phyloP scores from a whole-genome alignment of 345 rosid species.

The Adansonia digitata region DNA sequence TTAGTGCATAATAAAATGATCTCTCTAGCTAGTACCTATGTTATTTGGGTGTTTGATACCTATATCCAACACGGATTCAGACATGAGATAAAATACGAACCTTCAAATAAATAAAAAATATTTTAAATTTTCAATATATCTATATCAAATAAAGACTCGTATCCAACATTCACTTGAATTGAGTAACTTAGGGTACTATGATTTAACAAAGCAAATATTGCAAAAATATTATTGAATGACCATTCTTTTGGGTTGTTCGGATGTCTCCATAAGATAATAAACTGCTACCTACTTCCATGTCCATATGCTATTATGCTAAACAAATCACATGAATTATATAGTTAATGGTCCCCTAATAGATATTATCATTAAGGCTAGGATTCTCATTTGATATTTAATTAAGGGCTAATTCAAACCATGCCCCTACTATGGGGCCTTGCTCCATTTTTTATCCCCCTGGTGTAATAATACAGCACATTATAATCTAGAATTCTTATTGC shows the following conservation, averaged over 20 bases:
- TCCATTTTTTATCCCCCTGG: conserved; percentile 15
- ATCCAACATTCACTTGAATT: too few relatives aligned
- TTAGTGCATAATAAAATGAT: background rate
- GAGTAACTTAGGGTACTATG: too few relatives aligned
- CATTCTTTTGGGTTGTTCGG: background rate
- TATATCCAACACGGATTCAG: too few relatives aligned
- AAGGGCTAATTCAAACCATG: conserved; percentile 10
- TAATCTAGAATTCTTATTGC: background rate
- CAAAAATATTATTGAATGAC: background rate
- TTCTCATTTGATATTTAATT: background rate
- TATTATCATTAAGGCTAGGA: conserved; percentile 3
- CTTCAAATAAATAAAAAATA: too few relatives aligned
- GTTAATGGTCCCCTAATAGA: conserved; percentile 18
- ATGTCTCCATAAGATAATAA: background rate
- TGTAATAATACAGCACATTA: background rate
- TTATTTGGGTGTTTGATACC: too few relatives aligned
- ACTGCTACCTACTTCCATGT: conserved; percentile 2
- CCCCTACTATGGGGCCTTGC: conserved; percentile 1
- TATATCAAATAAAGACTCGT: too few relatives aligned
- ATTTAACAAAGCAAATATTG: background rate
- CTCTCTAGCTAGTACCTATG: background rate
- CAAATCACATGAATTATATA: background rate
- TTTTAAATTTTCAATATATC: too few relatives aligned
- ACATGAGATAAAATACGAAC: too few relatives aligned
- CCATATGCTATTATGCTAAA: conserved; percentile 1